Evolutionary conservation across 768 basidiomycete genomes (phyloP).

Genomic region (Phylloporus sp.): DNA sequence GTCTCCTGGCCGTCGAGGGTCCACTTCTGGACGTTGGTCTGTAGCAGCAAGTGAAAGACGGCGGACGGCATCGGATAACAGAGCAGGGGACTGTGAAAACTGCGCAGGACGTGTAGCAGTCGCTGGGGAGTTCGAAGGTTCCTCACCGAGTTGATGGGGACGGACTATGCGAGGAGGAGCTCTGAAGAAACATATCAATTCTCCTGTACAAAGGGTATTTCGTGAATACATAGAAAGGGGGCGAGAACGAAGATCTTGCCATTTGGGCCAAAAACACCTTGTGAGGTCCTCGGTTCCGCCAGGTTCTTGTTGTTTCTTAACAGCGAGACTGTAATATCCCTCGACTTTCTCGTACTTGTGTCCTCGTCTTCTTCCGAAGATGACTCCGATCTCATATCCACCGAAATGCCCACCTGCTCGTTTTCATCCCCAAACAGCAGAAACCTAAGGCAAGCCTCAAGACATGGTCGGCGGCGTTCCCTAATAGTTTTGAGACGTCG

Average conservation of each 20-base stretch:
- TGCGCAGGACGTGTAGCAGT: constrained; percentile 25
- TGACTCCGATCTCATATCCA: constrained; percentile 52
- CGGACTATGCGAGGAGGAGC: constrained; percentile 69
- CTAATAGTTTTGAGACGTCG: constrained; percentile 70
- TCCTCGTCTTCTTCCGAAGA: constrained; percentile 69
- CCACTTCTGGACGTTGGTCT: constrained; percentile 44
- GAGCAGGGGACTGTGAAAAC: constrained; percentile 58
- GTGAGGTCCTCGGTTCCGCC: constrained; percentile 80
- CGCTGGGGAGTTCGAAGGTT: constrained; percentile 47
- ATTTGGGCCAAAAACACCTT: constrained; percentile 85
- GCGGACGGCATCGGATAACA: constrained; percentile 71
- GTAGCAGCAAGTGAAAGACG: constrained; percentile 59
- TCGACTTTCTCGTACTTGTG: constrained; percentile 34
- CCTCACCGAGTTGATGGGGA: constrained; percentile 38
- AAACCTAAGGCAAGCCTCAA: constrained; percentile 81
- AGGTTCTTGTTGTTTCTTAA: constrained; percentile 70
- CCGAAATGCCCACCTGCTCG: constrained; percentile 38
- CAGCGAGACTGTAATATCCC: constrained; percentile 51
- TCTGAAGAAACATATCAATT: constrained; percentile 84
- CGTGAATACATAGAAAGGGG: constrained; percentile 1
- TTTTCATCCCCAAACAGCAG: constrained; percentile 69
- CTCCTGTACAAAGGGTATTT: constrained; percentile 46
- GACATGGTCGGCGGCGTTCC: constrained; percentile 71
- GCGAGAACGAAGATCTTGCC: constrained; percentile 42
- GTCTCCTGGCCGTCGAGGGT: constrained; percentile 45